Evolutionary conservation across 2,329 filamentous ascomycete genomes (phyloP), one percentile per base, ranked within the genome.

Genomic region (Grosmannia huntii): DNA sequence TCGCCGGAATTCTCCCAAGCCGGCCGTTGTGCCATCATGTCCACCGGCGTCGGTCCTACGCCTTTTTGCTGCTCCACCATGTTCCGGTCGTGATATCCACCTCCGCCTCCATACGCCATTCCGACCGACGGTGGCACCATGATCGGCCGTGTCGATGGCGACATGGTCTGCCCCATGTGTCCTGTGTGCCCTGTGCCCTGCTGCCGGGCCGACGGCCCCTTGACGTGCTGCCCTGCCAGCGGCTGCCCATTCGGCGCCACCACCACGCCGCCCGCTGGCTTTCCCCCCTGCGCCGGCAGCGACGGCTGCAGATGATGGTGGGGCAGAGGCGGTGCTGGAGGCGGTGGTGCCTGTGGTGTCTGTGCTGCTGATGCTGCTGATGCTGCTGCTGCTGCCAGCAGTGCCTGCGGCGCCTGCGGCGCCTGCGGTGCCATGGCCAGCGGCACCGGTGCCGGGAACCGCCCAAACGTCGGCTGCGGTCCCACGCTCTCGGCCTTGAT

Each of bases 81-180:
- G 33, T 57, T 38, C 51, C 60, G 57, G 16, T 62, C 61, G 58
- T 59, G 57, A 51, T 63, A 62, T 23, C 55, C 53, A n/a, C 59
- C 59, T 44, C 60, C 53, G 23, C 59, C 59, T 44, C 60, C 60
- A 31, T 57, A 53, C 19, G 58, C 48, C 11, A 53, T 36, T 2
- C 57, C 56, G n/a, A 52, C 50, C 14, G 56, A 62, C 49, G 65
- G 65, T 2, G 78, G 78, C 11, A 78, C 80, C 71, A 78, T 76
- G 52, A 71, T 67, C 7, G 53, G 53, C 23, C 53, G 53, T 9
- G 53, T 10, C 51, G 51, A 19, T 4, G 51, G 33, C 27, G 49
- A 51, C 49, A 51, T 28, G 2, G 14, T 51, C 25, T 12, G 7
- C 31, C 31, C 31, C 11, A 9, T 10, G 31, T 33, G 31, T 33